These are phyloP conservation scores for Podospora pseudopauciseta DNA, from an alignment of 495 filamentous ascomycete genomes.

Conservation along the genomic window DNA sequence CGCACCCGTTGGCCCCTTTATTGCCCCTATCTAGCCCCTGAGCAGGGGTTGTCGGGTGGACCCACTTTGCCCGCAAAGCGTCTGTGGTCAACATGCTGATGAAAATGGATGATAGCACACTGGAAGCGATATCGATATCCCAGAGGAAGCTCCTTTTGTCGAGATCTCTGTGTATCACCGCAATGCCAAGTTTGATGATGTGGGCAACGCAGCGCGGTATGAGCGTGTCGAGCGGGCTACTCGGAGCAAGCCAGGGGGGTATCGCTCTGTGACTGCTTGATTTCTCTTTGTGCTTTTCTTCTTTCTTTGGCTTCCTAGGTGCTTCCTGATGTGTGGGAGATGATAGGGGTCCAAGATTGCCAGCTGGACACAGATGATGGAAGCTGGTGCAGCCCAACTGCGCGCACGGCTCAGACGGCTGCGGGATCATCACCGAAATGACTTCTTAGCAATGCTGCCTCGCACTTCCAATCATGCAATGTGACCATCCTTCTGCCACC, in stretches of 20 bases:
- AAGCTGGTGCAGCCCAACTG: background rate
- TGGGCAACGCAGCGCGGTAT: background rate
- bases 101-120: background rate
- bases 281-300: background rate
- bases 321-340: background rate
- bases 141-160: background rate
- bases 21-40: background rate
- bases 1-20: background rate
- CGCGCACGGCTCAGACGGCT: background rate
- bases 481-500: background rate
- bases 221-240: background rate
- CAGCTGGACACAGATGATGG: background rate
- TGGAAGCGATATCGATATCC: background rate
- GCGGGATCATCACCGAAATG: background rate
- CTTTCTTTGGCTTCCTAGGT: background rate
- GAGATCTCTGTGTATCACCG: background rate
- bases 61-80: background rate
- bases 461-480: background rate
- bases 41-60: background rate
- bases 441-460: background rate
- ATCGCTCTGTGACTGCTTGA: background rate
- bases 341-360: background rate
- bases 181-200: background rate
- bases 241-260: conserved; percentile 1
- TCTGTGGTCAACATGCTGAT: background rate